Percentiles rank a stretch among this genome's conserved stretches.
Evolutionary conservation across 1,139 yeast species (phyloP).

Genomic region (Keqinozyma sinolaborantium): DNA sequence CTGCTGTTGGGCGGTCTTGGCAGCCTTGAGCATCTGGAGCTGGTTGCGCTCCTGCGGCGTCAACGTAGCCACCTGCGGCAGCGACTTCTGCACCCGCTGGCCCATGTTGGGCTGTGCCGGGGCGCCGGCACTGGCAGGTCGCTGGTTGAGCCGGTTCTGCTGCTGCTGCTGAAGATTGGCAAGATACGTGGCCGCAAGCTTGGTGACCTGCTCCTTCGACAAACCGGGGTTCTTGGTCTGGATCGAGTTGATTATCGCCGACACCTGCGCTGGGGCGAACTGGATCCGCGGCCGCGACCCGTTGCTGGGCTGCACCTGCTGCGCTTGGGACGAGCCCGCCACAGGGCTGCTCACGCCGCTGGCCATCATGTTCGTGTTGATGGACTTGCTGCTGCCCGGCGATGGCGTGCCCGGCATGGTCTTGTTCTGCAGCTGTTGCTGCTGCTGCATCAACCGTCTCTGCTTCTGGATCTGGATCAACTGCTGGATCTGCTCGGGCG

Average conservation of each 20-base stretch:
- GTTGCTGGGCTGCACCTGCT: slow-evolving; percentile 13
- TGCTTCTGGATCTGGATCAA: slow-evolving; percentile 51
- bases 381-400: slow-evolving; percentile 1
- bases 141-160: slow-evolving; percentile 30
- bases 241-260: slow-evolving; percentile 66
- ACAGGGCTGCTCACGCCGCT: neutral
- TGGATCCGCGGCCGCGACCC: slow-evolving; percentile 35
- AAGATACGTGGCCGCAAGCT: slow-evolving; percentile 66
- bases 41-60: slow-evolving; percentile 38
- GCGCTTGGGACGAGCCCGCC: slow-evolving; percentile 5
- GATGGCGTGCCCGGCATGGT: slow-evolving; percentile 1
- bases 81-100: slow-evolving; percentile 14
- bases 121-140: slow-evolving; percentile 17
- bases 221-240: slow-evolving; percentile 67
- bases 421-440: slow-evolving; percentile 19
- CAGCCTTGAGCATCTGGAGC: slow-evolving; percentile 34
- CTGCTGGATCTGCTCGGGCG: slow-evolving; percentile 54
- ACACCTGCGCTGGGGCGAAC: slow-evolving; percentile 61
- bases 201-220: slow-evolving; percentile 68
- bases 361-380: neutral
- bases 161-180: slow-evolving; percentile 57
- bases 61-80: slow-evolving; percentile 26
- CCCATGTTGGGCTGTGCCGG: slow-evolving; percentile 11
- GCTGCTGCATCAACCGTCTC: slow-evolving; percentile 46
- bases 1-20: slow-evolving; percentile 30